These are phyloP conservation scores for Lycium barbarum DNA, from an alignment of 257 asterid species.

Conservation along the genomic window DNA sequence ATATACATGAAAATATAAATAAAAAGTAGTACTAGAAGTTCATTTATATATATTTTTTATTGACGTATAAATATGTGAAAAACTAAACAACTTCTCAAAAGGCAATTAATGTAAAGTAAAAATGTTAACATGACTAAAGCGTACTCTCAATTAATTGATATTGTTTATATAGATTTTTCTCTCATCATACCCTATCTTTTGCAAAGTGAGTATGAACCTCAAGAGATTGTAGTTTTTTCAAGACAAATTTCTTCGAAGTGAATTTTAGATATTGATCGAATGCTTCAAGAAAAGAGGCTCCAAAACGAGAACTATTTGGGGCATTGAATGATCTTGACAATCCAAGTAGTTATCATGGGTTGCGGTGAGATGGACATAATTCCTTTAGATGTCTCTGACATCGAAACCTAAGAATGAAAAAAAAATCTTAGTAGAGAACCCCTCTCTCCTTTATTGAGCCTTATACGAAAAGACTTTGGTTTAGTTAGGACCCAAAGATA, in stretches of 20 bases:
- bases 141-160: too few species aligned
- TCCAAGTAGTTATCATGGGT: neutral
- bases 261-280: neutral
- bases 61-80: too few species aligned
- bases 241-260: too few species aligned
- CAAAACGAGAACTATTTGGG: neutral
- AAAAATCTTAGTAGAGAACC: neutral
- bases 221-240: too few species aligned
- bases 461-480: neutral
- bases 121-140: neutral
- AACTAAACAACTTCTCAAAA: neutral
- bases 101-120: too few species aligned
- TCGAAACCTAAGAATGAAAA: neutral
- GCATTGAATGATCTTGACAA: neutral
- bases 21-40: neutral
- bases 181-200: neutral
- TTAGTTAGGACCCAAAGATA: neutral
- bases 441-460: neutral
- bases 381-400: too few species aligned
- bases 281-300: neutral
- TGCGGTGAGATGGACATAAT: too few species aligned
- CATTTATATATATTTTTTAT: too few species aligned
- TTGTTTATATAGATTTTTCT: too few species aligned
- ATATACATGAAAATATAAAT: too few species aligned
- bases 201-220: too few species aligned